These are phyloP conservation scores for Whalleya microplaca DNA, from an alignment of 2,329 filamentous ascomycete genomes.

Conservation along the genomic window DNA sequence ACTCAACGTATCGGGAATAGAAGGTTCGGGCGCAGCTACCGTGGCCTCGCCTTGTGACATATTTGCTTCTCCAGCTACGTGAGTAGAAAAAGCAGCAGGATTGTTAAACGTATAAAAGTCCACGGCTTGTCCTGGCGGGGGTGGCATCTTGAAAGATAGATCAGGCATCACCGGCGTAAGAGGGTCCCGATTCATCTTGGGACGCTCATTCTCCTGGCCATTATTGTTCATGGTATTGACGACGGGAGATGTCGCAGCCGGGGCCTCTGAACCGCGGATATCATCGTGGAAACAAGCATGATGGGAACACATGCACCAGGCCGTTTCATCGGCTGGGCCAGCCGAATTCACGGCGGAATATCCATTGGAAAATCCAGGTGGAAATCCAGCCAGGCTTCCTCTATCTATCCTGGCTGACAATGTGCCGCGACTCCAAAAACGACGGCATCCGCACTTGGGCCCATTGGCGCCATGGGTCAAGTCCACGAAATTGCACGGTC, in stretches of 20 bases:
- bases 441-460: conserved; percentile 61
- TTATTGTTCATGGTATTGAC: conserved; percentile 24
- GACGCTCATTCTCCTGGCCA: conserved; percentile 58
- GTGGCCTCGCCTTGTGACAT: conserved; percentile 30
- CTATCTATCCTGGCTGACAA: conserved; percentile 36
- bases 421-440: conserved; percentile 58
- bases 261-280: conserved; percentile 36
- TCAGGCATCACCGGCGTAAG: conserved; percentile 54
- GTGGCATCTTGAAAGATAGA: conserved; percentile 46
- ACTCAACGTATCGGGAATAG: conserved; percentile 60
- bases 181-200: conserved; percentile 51
- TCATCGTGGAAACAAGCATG: conserved; percentile 66
- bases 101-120: conserved; percentile 46
- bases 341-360: conserved; percentile 19
- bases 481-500: conserved; percentile 62
- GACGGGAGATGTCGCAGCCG: conserved; percentile 30
- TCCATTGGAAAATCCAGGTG: conserved; percentile 31
- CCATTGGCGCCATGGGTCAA: conserved; percentile 55
- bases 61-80: conserved; percentile 33
- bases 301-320: conserved; percentile 66
- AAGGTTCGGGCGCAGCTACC: conserved; percentile 41
- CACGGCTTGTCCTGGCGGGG: conserved; percentile 42
- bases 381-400: conserved; percentile 31
- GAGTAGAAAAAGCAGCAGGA: conserved; percentile 41
- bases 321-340: conserved; percentile 43